These are phyloP conservation scores for Mychonastes homosphaera DNA, from an alignment of 139 green algal genomes.

Conservation along the genomic window DNA sequence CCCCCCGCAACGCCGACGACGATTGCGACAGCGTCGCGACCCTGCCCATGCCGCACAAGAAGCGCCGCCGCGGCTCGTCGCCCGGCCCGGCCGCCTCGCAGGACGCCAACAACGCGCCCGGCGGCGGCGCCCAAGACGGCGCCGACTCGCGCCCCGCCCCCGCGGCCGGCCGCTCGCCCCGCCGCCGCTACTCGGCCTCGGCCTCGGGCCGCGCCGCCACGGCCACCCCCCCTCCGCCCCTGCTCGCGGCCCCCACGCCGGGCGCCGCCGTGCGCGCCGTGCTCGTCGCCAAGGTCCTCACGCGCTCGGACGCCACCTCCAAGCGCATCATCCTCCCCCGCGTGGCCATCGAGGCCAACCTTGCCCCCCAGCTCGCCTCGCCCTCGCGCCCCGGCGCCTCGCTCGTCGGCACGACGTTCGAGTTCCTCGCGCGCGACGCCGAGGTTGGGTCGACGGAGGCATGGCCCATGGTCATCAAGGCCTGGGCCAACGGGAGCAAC, in stretches of 20 bases:
- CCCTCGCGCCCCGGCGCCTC: neutral
- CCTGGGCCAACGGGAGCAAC: slow-evolving; percentile 62
- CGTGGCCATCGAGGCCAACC: slow-evolving; percentile 47
- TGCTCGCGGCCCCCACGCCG: neutral
- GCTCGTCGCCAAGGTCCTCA: slow-evolving; percentile 63
- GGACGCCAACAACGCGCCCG: too few species aligned
- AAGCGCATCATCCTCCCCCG: slow-evolving; percentile 64
- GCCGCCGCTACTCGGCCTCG: too few species aligned
- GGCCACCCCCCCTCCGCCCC: too few species aligned
- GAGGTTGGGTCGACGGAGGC: neutral
- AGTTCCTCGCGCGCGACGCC: neutral
- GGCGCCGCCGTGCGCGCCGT: slow-evolving; percentile 20
- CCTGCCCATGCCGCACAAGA: slow-evolving; percentile 16
- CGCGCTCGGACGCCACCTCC: slow-evolving; percentile 41
- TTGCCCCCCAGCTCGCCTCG: slow-evolving; percentile 17
- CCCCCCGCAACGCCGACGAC: neutral
- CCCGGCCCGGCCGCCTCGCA: too few species aligned
- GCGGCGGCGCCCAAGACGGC: too few species aligned
- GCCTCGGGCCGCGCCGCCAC: too few species aligned
- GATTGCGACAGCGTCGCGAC: slow-evolving; percentile 13
- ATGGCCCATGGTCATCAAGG: slow-evolving; percentile 30
- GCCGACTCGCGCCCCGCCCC: too few species aligned
- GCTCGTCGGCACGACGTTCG: neutral
- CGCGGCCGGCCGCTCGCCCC: too few species aligned
- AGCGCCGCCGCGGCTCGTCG: neutral